Percentiles rank a stretch among this genome's conserved stretches.
Evolutionary conservation across 345 rosid species (phyloP).

Genomic region (Eucalyptus globulus): DNA sequence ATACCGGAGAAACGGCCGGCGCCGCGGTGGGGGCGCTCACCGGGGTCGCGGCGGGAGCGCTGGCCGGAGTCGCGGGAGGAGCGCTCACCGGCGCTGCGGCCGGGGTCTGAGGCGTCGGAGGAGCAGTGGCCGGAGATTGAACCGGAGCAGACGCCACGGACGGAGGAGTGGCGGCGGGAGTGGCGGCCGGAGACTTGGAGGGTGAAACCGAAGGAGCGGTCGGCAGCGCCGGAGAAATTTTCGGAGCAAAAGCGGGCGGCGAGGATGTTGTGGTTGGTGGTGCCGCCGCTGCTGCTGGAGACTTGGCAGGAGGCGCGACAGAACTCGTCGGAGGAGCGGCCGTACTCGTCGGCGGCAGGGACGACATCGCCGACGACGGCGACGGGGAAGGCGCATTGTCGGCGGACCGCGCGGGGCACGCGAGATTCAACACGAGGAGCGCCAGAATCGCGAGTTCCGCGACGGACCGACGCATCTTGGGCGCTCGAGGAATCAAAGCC

Average conservation of each 20-base stretch:
- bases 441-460: not conserved
- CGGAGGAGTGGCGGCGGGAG: not conserved
- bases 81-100: not conserved
- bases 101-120: not conserved
- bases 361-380: not conserved
- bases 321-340: not conserved
- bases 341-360: not conserved
- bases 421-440: not conserved
- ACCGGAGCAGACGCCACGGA: not conserved
- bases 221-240: not conserved
- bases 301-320: not conserved
- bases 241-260: not conserved
- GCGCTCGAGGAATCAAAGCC: not conserved
- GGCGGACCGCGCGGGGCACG: not conserved
- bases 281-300: not conserved
- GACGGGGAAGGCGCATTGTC: conserved; percentile 1
- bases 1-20: conserved; percentile 2
- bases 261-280: not conserved
- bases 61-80: not conserved
- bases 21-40: not conserved
- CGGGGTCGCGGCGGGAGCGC: not conserved
- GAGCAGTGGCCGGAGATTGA: not conserved
- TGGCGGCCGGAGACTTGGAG: not conserved
- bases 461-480: not conserved
- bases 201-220: not conserved